Percentiles rank a stretch among this genome's conserved stretches.
phyloP scores from a whole-genome alignment of 352 stramenopile genomes.

The Phytopythium litorale region DNA sequence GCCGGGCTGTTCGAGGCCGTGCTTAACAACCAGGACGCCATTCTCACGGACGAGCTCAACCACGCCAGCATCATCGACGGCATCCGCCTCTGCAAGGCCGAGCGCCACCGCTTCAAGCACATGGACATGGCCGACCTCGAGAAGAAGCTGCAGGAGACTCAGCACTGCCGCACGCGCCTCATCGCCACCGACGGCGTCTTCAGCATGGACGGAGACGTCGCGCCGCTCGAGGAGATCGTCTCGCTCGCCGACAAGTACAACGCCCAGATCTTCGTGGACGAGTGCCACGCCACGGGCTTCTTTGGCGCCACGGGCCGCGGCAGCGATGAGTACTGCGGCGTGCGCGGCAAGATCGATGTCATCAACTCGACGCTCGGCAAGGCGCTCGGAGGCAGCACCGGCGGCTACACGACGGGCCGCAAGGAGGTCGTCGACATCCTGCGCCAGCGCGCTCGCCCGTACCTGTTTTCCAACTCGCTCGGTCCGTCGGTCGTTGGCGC shows the following conservation, averaged over 20 bases:
- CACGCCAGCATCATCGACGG: slow-evolving; percentile 95
- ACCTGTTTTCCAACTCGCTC: slow-evolving; percentile 94
- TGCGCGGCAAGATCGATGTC: slow-evolving; percentile 88
- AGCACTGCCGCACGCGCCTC: slow-evolving; percentile 88
- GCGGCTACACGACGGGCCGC: slow-evolving; percentile 89
- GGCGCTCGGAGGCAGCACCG: slow-evolving; percentile 90
- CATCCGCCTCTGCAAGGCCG: slow-evolving; percentile 91
- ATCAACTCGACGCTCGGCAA: slow-evolving; percentile 96
- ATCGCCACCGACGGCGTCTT: slow-evolving; percentile 95
- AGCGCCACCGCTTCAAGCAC: slow-evolving; percentile 93
- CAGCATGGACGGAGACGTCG: slow-evolving; percentile 94
- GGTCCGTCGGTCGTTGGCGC: slow-evolving; percentile 91
- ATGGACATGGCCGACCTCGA: slow-evolving; percentile 92
- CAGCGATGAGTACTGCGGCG: slow-evolving; percentile 90
- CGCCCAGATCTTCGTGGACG: slow-evolving; percentile 91
- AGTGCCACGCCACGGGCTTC: slow-evolving; percentile 94
- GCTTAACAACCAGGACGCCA: slow-evolving; percentile 86
- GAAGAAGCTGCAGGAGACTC: slow-evolving; percentile 81
- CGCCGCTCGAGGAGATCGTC: slow-evolving; percentile 87
- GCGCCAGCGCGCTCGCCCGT: slow-evolving; percentile 88
- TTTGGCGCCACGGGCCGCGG: slow-evolving; percentile 90
- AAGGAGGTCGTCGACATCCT: slow-evolving; percentile 91
- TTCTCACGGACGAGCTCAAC: slow-evolving; percentile 93
- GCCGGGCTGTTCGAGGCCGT: slow-evolving; percentile 90
- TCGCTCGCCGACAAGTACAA: slow-evolving; percentile 91